phyloP scores from a whole-genome alignment of 192 early-diverging fungal species.

The Coemansia sp. region DNA sequence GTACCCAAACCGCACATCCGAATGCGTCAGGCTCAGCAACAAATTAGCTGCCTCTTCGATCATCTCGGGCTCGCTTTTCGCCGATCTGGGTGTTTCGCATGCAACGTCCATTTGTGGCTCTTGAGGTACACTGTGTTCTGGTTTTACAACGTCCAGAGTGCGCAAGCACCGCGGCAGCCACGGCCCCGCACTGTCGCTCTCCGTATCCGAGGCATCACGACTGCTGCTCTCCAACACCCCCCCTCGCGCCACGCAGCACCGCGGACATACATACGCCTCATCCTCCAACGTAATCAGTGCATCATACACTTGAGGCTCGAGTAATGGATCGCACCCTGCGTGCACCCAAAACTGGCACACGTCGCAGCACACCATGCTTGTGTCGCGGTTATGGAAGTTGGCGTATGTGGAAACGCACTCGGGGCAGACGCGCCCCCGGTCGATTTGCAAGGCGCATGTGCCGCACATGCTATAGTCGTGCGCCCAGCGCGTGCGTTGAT shows the following conservation, averaged over 20 bases:
- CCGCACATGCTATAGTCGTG: constrained; percentile 57
- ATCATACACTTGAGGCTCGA: constrained; percentile 58
- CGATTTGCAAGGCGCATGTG: constrained; percentile 52
- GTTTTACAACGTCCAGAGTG: background rate
- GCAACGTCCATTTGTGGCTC: background rate
- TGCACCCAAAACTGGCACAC: constrained; percentile 62
- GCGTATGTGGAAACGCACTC: constrained; percentile 57
- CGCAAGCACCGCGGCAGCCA: constrained; percentile 17
- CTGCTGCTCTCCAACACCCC: constrained; percentile 2
- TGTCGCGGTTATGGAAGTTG: constrained; percentile 50
- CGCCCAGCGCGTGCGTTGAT: constrained; percentile 39
- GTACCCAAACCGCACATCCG: constrained; percentile 43
- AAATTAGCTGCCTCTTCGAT: constrained; percentile 37
- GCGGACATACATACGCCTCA: constrained; percentile 61
- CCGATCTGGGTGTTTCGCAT: background rate
- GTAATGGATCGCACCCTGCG: constrained; percentile 53
- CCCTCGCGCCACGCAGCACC: constrained; percentile 21
- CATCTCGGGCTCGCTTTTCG: constrained; percentile 2
- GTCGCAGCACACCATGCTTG: constrained; percentile 66
- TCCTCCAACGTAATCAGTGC: constrained; percentile 57
- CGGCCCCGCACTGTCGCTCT: background rate
- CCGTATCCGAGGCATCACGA: constrained; percentile 1
- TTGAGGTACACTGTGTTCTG: background rate
- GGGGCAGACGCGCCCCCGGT: constrained; percentile 58
- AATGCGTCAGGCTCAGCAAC: constrained; percentile 45